Percentiles rank a stretch among this genome's conserved stretches.
Evolutionary conservation across 768 basidiomycete species (phyloP).

Genomic region (Gymnopilus junonius): DNA sequence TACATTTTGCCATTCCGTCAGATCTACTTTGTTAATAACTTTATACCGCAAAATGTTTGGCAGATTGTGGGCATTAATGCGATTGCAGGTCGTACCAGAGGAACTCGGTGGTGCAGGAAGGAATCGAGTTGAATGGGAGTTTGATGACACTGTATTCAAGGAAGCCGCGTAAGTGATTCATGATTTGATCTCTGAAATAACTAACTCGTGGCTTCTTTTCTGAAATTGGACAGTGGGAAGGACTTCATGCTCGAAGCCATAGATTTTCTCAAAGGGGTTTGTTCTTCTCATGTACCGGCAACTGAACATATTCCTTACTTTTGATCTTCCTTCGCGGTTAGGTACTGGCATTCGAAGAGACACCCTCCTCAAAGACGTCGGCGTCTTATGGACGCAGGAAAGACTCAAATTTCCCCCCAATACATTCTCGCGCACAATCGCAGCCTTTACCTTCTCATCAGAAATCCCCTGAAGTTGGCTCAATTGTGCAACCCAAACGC

Average conservation of each 20-base stretch:
- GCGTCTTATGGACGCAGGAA: constrained; percentile 36
- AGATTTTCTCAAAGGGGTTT: constrained; percentile 86
- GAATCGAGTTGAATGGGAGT: constrained; percentile 81
- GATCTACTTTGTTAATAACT: constrained; percentile 1
- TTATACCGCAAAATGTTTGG: constrained; percentile 12
- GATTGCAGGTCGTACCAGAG: constrained; percentile 81
- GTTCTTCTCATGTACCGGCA: constrained; percentile 35
- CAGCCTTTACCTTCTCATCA: constrained; percentile 52
- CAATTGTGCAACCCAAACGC: constrained; percentile 60
- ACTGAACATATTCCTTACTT: constrained; percentile 12
- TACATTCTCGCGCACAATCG: constrained; percentile 61
- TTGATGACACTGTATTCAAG: constrained; percentile 94
- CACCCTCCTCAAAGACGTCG: constrained; percentile 42
- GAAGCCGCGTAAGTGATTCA: constrained; percentile 80
- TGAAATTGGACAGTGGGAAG: constrained; percentile 65
- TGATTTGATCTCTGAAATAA: constrained; percentile 16
- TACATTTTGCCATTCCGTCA: constrained; percentile 14
- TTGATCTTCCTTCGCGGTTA: constrained; percentile 22
- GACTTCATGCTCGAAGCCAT: constrained; percentile 95
- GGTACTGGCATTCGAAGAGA: constrained; percentile 76
- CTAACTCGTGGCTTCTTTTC: constrained; percentile 22
- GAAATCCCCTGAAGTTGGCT: constrained; percentile 44
- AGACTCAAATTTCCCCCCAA: constrained; percentile 39
- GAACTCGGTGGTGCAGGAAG: constrained; percentile 80
- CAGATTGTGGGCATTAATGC: constrained; percentile 76